Percentiles rank a stretch among this genome's conserved stretches.
These are phyloP conservation scores for Erigeron philadelphicus DNA, from an alignment of 140 eudicot genomes.

Conservation along the genomic window DNA sequence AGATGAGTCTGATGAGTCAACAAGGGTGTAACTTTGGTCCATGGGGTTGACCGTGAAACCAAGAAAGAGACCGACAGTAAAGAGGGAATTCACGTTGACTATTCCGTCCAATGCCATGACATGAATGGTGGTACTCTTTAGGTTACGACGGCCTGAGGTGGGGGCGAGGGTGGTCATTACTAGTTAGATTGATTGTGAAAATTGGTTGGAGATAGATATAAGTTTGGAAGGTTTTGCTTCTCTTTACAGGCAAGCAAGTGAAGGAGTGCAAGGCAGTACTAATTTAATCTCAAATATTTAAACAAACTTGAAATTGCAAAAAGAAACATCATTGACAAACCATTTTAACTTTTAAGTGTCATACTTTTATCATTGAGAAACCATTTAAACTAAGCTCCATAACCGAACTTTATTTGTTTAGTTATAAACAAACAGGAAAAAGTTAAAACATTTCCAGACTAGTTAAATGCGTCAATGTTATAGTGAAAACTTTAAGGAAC, in stretches of 20 bases:
- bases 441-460: too few relatives aligned
- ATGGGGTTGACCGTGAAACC: constrained; percentile 49
- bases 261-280: constrained; percentile 14
- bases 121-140: constrained; percentile 51
- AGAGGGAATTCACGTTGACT: constrained; percentile 63
- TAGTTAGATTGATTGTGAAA: not conserved
- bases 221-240: constrained; percentile 16
- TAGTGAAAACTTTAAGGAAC: too few relatives aligned
- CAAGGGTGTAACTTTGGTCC: constrained; percentile 45
- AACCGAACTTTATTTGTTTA: too few relatives aligned
- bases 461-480: too few relatives aligned
- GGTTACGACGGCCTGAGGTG: constrained; percentile 17
- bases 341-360: too few relatives aligned
- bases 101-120: constrained; percentile 70
- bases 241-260: constrained; percentile 8
- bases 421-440: too few relatives aligned
- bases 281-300: not conserved
- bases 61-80: constrained; percentile 61
- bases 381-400: too few relatives aligned
- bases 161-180: constrained; percentile 1
- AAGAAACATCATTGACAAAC: too few relatives aligned
- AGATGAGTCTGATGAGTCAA: constrained; percentile 18
- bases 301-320: too few relatives aligned
- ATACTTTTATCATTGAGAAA: too few relatives aligned
- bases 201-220: not conserved